A percentile compares a stretch with the other conserved stretches of the same genome.
These are phyloP conservation scores for Apiotrichum siamense DNA, from an alignment of 1,284 basidiomycete genomes.

Conservation along the genomic window DNA sequence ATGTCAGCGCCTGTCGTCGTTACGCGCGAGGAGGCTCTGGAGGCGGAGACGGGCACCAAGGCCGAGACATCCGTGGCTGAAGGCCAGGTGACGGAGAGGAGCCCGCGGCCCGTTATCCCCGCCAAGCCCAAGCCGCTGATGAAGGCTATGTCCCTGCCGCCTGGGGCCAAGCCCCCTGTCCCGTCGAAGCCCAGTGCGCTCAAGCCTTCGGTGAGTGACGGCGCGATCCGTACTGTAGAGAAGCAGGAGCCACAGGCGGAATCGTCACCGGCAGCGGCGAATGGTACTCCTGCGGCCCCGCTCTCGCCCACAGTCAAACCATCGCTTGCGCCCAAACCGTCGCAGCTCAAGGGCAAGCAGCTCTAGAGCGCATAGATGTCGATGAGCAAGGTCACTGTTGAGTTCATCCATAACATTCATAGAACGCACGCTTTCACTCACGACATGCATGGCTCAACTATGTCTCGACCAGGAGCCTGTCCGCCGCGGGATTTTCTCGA, in stretches of 20 bases:
- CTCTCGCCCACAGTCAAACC: background rate
- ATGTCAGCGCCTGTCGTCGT: background rate
- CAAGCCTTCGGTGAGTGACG: background rate
- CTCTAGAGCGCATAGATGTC: background rate
- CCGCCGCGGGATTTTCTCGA: no score
- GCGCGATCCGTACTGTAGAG: no score
- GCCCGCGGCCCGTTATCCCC: background rate
- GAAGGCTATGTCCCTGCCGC: background rate
- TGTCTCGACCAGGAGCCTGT: no score
- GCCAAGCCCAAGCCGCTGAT: background rate
- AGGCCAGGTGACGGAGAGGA: background rate
- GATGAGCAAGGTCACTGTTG: no score
- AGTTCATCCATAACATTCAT: no score
- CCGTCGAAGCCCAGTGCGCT: background rate
- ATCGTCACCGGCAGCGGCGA: background rate
- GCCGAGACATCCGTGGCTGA: background rate
- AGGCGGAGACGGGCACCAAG: background rate
- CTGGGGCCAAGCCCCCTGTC: no score
- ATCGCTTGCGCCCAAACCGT: background rate
- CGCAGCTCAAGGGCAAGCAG: constrained; percentile 5
- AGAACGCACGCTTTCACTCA: no score
- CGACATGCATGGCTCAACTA: no score
- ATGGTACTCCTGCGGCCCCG: background rate
- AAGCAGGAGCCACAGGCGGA: no score
- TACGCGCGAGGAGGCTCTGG: background rate